A percentile compares a stretch with the other conserved stretches of the same genome.
Evolutionary conservation across 495 filamentous ascomycete genomes (phyloP).

Genomic region (Paragyromitra xinjiangensis): DNA sequence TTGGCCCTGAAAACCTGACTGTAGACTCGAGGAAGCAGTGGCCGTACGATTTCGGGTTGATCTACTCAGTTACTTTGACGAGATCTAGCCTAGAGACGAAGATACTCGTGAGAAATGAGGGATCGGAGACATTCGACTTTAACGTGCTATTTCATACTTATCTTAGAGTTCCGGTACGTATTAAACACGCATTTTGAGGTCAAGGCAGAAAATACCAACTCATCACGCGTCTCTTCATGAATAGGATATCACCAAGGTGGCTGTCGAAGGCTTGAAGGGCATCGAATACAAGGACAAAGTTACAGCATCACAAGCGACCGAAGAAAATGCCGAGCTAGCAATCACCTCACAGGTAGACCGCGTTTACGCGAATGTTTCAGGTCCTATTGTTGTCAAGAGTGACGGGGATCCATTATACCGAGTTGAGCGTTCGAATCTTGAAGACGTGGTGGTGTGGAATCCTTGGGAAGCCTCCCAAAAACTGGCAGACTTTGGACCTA

Average conservation of each 20-base stretch:
- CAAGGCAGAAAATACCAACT: slow-evolving; percentile 6
- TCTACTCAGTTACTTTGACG: slow-evolving; percentile 88
- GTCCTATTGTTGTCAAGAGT: slow-evolving; percentile 66
- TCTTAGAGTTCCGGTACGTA: slow-evolving; percentile 75
- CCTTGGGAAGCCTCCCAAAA: slow-evolving; percentile 87
- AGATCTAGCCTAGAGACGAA: slow-evolving; percentile 78
- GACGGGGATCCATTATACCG: slow-evolving; percentile 71
- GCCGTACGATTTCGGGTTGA: slow-evolving; percentile 85
- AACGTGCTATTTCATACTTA: slow-evolving; percentile 94
- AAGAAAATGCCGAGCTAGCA: slow-evolving; percentile 64
- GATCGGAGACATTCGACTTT: slow-evolving; percentile 81
- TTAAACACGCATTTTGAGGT: not conserved
- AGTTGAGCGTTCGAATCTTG: slow-evolving; percentile 79
- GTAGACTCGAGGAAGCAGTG: slow-evolving; percentile 72
- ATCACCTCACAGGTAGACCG: slow-evolving; percentile 85
- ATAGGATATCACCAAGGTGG: slow-evolving; percentile 77
- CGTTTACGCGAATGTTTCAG: slow-evolving; percentile 65
- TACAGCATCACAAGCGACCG: slow-evolving; percentile 66
- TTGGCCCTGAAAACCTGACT: slow-evolving; percentile 74
- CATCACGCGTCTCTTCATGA: not conserved
- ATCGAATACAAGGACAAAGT: slow-evolving; percentile 85
- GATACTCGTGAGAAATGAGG: slow-evolving; percentile 87
- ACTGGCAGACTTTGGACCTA: slow-evolving; percentile 88
- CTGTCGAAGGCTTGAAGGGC: slow-evolving; percentile 75
- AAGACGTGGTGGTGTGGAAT: slow-evolving; percentile 95